Base-by-base conservation (phyloP, 2,329 filamentous ascomycete genomes). In the Colletotrichum sublineola region DNA sequence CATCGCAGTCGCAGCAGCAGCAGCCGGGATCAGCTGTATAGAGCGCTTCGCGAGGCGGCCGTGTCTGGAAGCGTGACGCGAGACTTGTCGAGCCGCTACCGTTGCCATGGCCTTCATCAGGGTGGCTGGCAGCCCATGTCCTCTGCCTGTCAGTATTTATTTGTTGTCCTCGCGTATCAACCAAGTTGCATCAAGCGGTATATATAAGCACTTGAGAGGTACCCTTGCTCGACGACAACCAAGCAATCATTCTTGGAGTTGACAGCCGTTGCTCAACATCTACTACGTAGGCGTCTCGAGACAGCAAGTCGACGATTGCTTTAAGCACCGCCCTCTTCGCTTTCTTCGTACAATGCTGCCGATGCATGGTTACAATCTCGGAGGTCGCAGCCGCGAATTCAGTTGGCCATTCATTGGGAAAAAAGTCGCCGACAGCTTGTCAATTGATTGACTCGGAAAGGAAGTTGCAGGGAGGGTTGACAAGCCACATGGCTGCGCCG, bases 401-500 rank as follows among this genome's bases (percentile, higher is more conserved):
- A 46, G 20, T n/a, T 8, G 5, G 44, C 20, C 44, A 11, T 7
- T n/a, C 44, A 15, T 20, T 48, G n/a, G 40, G 40, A 12, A 18
- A 18, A 7, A 2, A 44, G 7, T 18, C 18, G 42, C 14, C 50
- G 8, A 29, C 15, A 31, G 11, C 4, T 5, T 36, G 52, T 7
- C 7, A 14, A 55, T n/a, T 55, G 18, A 24, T 24, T 24, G 24
- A 24, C 24, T 24, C 24, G 24, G 24, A 24, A 24, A 24, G 24
- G 24, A 24, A 24, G 24, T 24, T 24, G 24, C 24, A 24, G 52
- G 29, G 8, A 20, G 58, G n/a, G 20, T 42, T 18, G 50, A 12
- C 12, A 42, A 60, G 56, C 56, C 52, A 56, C 31, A 56, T 9
- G 8, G 52, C 52, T 36, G 52, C 52, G 52, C 52, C 52, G 52